Evolutionary conservation across 495 filamentous ascomycete genomes (phyloP).

Genomic region (Penicillium argentinense): DNA sequence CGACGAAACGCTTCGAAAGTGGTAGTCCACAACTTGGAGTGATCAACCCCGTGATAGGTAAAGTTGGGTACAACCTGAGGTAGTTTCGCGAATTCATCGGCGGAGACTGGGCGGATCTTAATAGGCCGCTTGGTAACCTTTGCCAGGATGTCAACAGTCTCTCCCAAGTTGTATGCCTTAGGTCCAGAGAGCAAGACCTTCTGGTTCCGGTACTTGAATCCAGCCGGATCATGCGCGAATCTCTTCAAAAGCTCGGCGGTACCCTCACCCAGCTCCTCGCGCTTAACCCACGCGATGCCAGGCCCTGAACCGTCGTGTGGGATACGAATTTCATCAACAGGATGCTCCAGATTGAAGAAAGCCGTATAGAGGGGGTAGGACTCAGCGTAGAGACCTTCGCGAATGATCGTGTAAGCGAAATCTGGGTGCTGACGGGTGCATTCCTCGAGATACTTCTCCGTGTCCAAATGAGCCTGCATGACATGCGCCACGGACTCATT

Average conservation of each 20-base stretch:
- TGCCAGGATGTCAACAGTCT: slow-evolving; percentile 34
- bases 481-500: slow-evolving; percentile 45
- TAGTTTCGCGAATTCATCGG: slow-evolving; percentile 39
- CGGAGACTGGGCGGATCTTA: slow-evolving; percentile 29
- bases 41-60: slow-evolving; percentile 21
- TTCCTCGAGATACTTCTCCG: slow-evolving; percentile 52
- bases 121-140: slow-evolving; percentile 25
- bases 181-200: slow-evolving; percentile 38
- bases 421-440: slow-evolving; percentile 13
- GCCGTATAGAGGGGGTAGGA: slow-evolving; percentile 63
- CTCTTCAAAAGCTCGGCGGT: slow-evolving; percentile 35
- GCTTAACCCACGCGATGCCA: slow-evolving; percentile 44
- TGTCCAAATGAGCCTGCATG: slow-evolving; percentile 63
- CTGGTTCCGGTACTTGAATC: slow-evolving; percentile 26
- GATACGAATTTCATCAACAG: slow-evolving; percentile 33
- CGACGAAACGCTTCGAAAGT: slow-evolving; percentile 38
- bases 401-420: slow-evolving; percentile 49
- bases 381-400: slow-evolving; percentile 62
- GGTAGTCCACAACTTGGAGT: slow-evolving; percentile 25
- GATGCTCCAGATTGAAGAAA: slow-evolving; percentile 42
- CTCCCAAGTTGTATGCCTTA: slow-evolving; percentile 28
- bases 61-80: slow-evolving; percentile 25
- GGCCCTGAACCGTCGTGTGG: slow-evolving; percentile 41
- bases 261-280: slow-evolving; percentile 47
- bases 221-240: slow-evolving; percentile 17